Evolutionary conservation across 306 rosid genomes (phyloP).

Genomic region (Boehmeria nivea): DNA sequence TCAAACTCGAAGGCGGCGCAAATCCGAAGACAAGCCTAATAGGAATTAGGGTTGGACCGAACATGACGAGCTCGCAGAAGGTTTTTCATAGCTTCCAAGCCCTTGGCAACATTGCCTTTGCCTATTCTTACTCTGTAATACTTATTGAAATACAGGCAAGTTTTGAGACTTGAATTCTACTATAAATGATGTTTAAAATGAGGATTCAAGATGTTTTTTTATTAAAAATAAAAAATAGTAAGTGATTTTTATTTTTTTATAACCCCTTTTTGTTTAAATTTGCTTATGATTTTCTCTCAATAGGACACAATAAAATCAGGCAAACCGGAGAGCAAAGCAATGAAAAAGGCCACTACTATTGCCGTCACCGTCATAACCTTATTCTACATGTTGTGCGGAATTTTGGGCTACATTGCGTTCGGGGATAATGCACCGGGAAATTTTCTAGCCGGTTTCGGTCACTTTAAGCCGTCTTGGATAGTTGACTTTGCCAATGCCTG

Average conservation of each 20-base stretch:
- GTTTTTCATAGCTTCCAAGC: constrained; percentile 60
- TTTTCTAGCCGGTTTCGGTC: constrained; percentile 74
- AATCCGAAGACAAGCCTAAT: constrained; percentile 46
- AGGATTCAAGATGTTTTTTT: too few relatives aligned
- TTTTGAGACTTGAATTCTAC: neutral
- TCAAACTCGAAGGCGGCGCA: constrained; percentile 23
- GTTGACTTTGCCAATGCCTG: constrained; percentile 82
- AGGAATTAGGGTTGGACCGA: constrained; percentile 37
- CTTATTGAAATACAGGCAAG: constrained; percentile 67
- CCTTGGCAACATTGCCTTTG: constrained; percentile 75
- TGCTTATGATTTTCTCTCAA: neutral
- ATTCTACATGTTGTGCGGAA: constrained; percentile 60
- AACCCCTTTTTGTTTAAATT: neutral
- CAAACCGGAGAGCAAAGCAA: constrained; percentile 61
- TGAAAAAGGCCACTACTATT: constrained; percentile 62
- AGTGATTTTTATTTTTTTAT: too few relatives aligned
- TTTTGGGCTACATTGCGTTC: constrained; percentile 66
- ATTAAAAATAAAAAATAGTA: too few relatives aligned
- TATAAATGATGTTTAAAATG: neutral
- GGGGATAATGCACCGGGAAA: constrained; percentile 75
- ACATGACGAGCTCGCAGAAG: constrained; percentile 36
- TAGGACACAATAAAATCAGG: constrained; percentile 66
- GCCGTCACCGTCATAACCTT: constrained; percentile 57
- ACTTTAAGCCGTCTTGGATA: constrained; percentile 79
- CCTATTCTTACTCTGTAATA: constrained; percentile 55